Evolutionary conservation across 1,284 basidiomycete species (phyloP), one percentile per base, ranked within the genome.

Genomic region (Trichosporon coremiiforme): DNA sequence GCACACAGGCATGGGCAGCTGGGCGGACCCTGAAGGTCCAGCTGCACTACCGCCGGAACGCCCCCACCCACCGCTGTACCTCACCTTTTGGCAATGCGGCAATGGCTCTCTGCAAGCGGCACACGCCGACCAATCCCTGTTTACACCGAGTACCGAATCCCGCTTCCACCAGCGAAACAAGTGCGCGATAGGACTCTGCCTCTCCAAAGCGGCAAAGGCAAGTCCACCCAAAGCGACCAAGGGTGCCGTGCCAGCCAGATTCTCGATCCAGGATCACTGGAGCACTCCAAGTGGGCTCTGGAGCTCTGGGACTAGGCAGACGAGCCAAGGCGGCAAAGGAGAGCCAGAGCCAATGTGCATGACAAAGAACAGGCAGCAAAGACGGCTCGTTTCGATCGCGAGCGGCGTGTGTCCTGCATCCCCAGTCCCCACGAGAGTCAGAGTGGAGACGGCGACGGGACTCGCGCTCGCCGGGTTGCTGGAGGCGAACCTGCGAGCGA

Each of bases 61-160:
- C 47, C n/a, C 47, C 47, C 20, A n/a, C 47, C 47, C 20, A 50
- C 47, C 47, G 35, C 25, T 15, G 47, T 20, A 10, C 20, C 7
- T 10, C n/a, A 50, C 47, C 47, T 50, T 22, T 50, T 50, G 47
- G 47, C 47, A 50, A 50, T 50, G 47, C 47, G 47, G 47, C 47
- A 50, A 50, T 50, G 47, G 47, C 47, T 50, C n/a, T 20, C 7
- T 10, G 17, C 47, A n/a, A 50, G 47, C 47, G 47, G 47, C 47
- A 50, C 47, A 50, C 47, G 47, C 47, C 47, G 47, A 50, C 47
- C 47, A 50, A 50, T 50, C 47, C 47, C 47, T 50, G 47, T 50
- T 50, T 50, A 50, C 47, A 50, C 47, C 47, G 47, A 50, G 47
- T 50, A 50, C 47, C 47, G 47, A 50, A 50, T 20, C 20, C 47